Percentiles rank a stretch among this genome's conserved stretches.
Conservation (phyloP, 129 eudicot genomes). For the carrot (Daucus carota) region DNA sequence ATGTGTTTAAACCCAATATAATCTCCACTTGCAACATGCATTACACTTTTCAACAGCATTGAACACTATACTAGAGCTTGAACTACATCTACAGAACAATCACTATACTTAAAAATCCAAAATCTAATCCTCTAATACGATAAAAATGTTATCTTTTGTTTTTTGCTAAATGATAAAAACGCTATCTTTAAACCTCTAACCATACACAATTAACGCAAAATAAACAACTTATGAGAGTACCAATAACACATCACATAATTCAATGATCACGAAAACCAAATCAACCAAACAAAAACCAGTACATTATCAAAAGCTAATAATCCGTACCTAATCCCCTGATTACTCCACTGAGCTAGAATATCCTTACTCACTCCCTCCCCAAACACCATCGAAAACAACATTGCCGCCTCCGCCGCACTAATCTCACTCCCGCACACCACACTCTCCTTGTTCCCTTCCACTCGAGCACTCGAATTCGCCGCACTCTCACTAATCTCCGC, state of each 20-base stretch:
- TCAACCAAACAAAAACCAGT: background rate
- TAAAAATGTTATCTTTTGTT: too few relatives aligned
- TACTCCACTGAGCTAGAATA: constrained; percentile 87
- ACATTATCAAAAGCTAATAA: background rate
- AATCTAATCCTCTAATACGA: background rate
- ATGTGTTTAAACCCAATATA: background rate
- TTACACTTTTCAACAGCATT: background rate
- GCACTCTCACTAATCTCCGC: constrained; percentile 5
- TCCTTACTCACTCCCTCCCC: constrained; percentile 52
- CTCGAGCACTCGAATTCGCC: constrained; percentile 19
- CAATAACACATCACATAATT: too few relatives aligned
- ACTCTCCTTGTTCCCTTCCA: constrained; percentile 19
- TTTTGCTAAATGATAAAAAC: too few relatives aligned
- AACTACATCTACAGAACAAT: background rate
- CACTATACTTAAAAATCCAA: background rate
- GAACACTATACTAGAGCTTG: background rate
- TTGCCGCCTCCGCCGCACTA: constrained; percentile 36
- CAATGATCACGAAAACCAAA: background rate
- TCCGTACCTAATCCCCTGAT: constrained; percentile 91
- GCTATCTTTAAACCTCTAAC: background rate
- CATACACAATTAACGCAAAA: background rate
- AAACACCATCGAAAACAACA: constrained; percentile 68
- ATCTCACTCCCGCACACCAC: constrained; percentile 28
- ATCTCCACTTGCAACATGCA: background rate
- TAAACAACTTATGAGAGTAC: too few relatives aligned